Percentiles rank a stretch among this genome's conserved stretches.
phyloP scores from a whole-genome alignment of 106 monocot genomes.

The Posidonia australis region DNA sequence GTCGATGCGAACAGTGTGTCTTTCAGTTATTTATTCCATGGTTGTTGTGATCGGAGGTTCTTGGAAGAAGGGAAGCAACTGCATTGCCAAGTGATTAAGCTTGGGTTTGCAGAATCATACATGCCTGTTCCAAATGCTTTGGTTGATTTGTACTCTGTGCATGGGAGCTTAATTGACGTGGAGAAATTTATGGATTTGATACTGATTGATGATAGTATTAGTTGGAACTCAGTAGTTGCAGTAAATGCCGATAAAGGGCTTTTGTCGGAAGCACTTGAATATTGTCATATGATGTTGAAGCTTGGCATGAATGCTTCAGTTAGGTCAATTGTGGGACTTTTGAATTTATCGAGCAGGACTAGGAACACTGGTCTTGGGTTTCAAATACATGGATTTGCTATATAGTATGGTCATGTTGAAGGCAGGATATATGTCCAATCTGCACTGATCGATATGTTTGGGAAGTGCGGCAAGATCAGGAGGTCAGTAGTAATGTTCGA shows the following conservation, averaged over 20 bases:
- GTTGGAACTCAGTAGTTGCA: constrained; percentile 29
- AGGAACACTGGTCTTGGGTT: background rate
- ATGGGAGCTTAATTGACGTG: constrained; percentile 4
- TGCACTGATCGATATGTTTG: constrained; percentile 25
- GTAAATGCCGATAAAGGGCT: constrained; percentile 6
- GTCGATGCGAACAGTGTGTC: constrained; percentile 12
- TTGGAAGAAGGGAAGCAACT: constrained; percentile 23
- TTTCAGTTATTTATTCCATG: constrained; percentile 14
- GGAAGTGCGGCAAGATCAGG: constrained; percentile 11
- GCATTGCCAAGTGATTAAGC: constrained; percentile 26
- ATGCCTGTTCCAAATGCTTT: constrained; percentile 26
- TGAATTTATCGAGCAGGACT: constrained; percentile 10
- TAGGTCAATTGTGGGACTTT: constrained; percentile 13
- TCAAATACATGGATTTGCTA: constrained; percentile 13
- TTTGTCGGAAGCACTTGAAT: constrained; percentile 10
- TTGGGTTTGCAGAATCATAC: constrained; percentile 1
- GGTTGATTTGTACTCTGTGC: constrained; percentile 26
- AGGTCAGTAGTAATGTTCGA: constrained; percentile 7
- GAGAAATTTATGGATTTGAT: constrained; percentile 4
- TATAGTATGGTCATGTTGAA: constrained; percentile 3
- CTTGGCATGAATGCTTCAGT: constrained; percentile 16
- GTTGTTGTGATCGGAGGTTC: constrained; percentile 6
- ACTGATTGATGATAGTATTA: constrained; percentile 16
- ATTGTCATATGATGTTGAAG: constrained; percentile 16
- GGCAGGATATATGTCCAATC: constrained; percentile 13